A percentile compares a stretch with the other conserved stretches of the same genome.
These are phyloP conservation scores for Pseudophaeomoniella oleicola DNA, from an alignment of 2,329 filamentous ascomycete genomes.

Conservation along the genomic window DNA sequence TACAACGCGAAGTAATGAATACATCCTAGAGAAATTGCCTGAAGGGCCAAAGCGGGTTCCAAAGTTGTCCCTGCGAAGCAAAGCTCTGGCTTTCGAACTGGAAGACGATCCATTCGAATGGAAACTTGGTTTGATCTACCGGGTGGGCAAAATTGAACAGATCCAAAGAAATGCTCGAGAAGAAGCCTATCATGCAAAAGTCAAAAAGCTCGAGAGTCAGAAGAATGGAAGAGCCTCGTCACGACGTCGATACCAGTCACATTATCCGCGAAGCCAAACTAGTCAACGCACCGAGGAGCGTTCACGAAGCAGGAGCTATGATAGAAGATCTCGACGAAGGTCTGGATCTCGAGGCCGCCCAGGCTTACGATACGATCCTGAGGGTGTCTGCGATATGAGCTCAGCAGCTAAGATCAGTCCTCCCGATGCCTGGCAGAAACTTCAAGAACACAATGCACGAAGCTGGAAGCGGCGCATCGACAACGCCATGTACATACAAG, in stretches of 20 bases:
- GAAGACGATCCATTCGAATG: slow-evolving; percentile 96
- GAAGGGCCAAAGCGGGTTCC: slow-evolving; percentile 78
- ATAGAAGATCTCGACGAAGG: slow-evolving; percentile 24
- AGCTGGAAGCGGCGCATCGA: slow-evolving; percentile 91
- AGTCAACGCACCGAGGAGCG: slow-evolving; percentile 15
- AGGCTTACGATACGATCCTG: slow-evolving; percentile 57
- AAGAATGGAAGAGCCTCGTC: slow-evolving; percentile 35
- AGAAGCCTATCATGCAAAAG: slow-evolving; percentile 77
- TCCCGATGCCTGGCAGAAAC: slow-evolving; percentile 58
- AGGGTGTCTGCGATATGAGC: slow-evolving; percentile 58
- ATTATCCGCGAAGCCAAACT: slow-evolving; percentile 25
- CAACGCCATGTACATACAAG: slow-evolving; percentile 53
- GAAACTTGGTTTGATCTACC: slow-evolving; percentile 90
- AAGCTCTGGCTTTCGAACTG: slow-evolving; percentile 75
- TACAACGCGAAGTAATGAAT: slow-evolving; percentile 72
- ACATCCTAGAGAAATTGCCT: slow-evolving; percentile 71
- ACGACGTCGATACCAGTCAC: slow-evolving; percentile 32
- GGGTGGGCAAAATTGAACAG: slow-evolving; percentile 76
- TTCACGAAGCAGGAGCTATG: slow-evolving; percentile 39
- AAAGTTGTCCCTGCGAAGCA: slow-evolving; percentile 67
- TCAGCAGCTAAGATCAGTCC: slow-evolving; percentile 58
- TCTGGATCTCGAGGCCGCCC: slow-evolving; percentile 17
- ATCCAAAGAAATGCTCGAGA: slow-evolving; percentile 78
- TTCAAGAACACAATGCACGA: slow-evolving; percentile 70
- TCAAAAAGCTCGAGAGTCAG: slow-evolving; percentile 67